Percentiles rank a stretch among this genome's conserved stretches.
Conservation (phyloP, 2,329 filamentous ascomycete genomes). For the Neonectria punicea region DNA sequence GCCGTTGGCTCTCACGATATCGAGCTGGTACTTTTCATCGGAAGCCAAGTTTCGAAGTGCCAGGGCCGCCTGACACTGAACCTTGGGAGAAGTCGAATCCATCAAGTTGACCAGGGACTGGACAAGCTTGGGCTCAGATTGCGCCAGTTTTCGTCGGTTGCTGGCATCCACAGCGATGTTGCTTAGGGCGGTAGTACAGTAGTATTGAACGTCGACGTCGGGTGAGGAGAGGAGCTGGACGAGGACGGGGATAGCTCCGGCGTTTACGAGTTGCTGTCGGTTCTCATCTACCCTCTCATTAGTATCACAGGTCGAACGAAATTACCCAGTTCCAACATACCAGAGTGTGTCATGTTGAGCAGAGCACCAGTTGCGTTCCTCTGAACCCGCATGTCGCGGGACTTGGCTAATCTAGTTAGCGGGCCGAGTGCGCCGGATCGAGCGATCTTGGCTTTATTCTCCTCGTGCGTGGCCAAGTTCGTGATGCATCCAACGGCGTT, state of each 20-base stretch:
- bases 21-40: slow-evolving; percentile 98
- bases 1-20: slow-evolving; percentile 91
- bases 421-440: slow-evolving; percentile 92
- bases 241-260: slow-evolving; percentile 96
- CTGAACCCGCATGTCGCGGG: slow-evolving; percentile 98
- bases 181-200: slow-evolving; percentile 97
- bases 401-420: slow-evolving; percentile 91
- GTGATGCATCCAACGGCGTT: slow-evolving; percentile 99
- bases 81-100: slow-evolving; percentile 97
- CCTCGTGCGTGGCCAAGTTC: slow-evolving; percentile 96
- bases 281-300: slow-evolving; percentile 79
- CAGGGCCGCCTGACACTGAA: slow-evolving; percentile 96
- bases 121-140: slow-evolving; percentile 90
- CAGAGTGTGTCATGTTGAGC: slow-evolving; percentile 99
- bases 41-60: slow-evolving; percentile 95
- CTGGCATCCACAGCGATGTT: slow-evolving; percentile 96
- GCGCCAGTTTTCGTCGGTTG: slow-evolving; percentile 90
- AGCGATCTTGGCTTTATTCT: slow-evolving; percentile 99
- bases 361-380: slow-evolving; percentile 95
- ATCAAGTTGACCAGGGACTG: slow-evolving; percentile 95
- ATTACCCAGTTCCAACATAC: slow-evolving; percentile 59
- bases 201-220: slow-evolving; percentile 98
- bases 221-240: slow-evolving; percentile 92
- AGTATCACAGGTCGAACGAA: slow-evolving; percentile 14
- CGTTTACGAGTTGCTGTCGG: slow-evolving; percentile 95